A percentile compares a stretch with the other conserved stretches of the same genome.
Conservation (phyloP, 2,329 filamentous ascomycete genomes). For the Apiospora arundinis region DNA sequence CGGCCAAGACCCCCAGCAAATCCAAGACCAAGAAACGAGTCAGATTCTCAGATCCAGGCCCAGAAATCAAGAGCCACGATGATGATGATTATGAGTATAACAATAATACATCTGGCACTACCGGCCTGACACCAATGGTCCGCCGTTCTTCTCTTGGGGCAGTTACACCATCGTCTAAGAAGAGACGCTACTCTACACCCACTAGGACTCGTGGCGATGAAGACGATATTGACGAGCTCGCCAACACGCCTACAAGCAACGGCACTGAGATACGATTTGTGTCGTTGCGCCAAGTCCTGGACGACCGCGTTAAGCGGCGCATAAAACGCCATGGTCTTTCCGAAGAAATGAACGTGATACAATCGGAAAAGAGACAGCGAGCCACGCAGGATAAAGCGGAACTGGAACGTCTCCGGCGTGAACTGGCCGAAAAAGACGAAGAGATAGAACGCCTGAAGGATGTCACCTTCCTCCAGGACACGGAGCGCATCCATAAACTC, state of each 20-base stretch:
- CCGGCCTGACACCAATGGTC: conserved; percentile 65
- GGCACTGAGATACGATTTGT: conserved; percentile 52
- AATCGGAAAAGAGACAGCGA: conserved; percentile 51
- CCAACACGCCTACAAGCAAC: conserved; percentile 26
- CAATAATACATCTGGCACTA: conserved; percentile 41
- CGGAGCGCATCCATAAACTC: conserved; percentile 45
- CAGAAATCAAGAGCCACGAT: conserved; percentile 35
- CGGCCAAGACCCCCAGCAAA: conserved; percentile 36
- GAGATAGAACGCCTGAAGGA: conserved; percentile 61
- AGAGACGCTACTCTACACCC: conserved; percentile 55
- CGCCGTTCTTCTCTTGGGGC: conserved; percentile 53
- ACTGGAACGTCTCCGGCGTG: conserved; percentile 53
- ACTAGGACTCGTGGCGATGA: conserved; percentile 27
- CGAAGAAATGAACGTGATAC: conserved; percentile 62
- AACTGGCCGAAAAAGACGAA: conserved; percentile 56
- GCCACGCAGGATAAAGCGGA: conserved; percentile 50
- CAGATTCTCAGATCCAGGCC: conserved; percentile 65
- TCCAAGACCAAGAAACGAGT: conserved; percentile 54
- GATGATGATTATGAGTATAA: neutral
- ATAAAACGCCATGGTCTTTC: conserved; percentile 62
- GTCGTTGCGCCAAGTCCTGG: conserved; percentile 26
- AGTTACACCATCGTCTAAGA: conserved; percentile 35
- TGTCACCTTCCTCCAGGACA: conserved; percentile 56
- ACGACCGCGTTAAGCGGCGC: conserved; percentile 63
- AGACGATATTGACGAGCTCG: conserved; percentile 31